Evolutionary conservation across 371 early-diverging fungal genomes (phyloP), one percentile per base, ranked within the genome.

Genomic region (Capillidium heterosporum): DNA sequence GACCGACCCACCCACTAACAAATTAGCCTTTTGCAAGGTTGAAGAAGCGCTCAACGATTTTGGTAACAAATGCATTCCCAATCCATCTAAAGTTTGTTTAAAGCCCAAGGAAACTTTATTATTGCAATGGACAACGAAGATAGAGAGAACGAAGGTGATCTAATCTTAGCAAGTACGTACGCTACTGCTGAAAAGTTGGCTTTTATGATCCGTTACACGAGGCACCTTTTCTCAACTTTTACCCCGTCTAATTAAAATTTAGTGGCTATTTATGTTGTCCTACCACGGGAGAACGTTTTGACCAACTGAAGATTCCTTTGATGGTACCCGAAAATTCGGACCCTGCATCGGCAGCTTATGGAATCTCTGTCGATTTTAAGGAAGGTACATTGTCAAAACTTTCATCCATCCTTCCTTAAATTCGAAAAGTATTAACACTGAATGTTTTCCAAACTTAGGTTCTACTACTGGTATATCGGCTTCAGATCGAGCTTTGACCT

Each of bases 81-180:
- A 48, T 13, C 17, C 19, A 7, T 35, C 4, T 35, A 7, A 7
- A 35, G 46, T 15, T 44, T 49, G 44, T 58, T 26, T 48, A 40
- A 73, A 69, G 84, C 75, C 47, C 71, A 71, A 24, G 90, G 92
- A 54, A 76, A 91, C 60, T 85, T 90, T 62, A 73, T 96, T 23
- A 73, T 96, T 48, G 95, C 86, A 0, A 87, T 93, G 66, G 97
- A 96, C 69, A 85, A 92, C 65, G 92, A 92, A 61, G 94, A 91
- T 63, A 83, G 95, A 7, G 97, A 96, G 71, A 96, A 96, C 63
- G 97, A 96, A 64, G 97, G 97, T 51, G 97, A 96, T 62, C 67
- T 96, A 57, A 87, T 96, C 60, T 83, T 94, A 56, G 91, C 97
- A 0, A 94, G 87, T 17, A 81, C 93, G 65, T 78, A 80, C 60